A percentile compares a stretch with the other conserved stretches of the same genome.
phyloP scores from a whole-genome alignment of 768 basidiomycete species.

The Kwoniella sp. region DNA sequence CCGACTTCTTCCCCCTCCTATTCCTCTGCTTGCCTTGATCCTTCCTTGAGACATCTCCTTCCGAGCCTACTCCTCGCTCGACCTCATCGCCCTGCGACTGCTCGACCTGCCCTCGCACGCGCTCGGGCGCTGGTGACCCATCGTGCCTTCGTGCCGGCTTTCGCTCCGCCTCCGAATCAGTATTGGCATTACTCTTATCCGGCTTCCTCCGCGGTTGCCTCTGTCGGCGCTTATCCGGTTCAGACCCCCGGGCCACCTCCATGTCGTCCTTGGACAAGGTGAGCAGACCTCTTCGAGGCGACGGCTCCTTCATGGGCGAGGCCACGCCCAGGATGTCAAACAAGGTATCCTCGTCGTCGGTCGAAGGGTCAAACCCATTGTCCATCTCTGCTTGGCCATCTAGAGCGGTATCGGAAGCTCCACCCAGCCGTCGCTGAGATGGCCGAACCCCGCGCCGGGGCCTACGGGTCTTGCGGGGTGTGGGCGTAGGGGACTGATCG shows the following conservation, averaged over 20 bases:
- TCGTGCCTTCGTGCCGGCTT: background rate
- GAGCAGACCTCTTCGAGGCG: constrained; percentile 3
- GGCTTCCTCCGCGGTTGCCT: too few relatives aligned
- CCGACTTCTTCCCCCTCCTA: constrained; percentile 5
- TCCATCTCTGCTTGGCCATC: background rate
- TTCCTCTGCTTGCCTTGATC: background rate
- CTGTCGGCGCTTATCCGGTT: too few relatives aligned
- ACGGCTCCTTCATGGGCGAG: constrained; percentile 1
- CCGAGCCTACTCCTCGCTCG: background rate
- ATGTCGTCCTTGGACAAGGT: constrained; percentile 12
- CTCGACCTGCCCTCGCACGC: background rate
- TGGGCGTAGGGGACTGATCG: constrained; percentile 18
- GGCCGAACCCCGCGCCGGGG: constrained; percentile 2
- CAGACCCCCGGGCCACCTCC: constrained; percentile 9
- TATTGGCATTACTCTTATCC: too few relatives aligned
- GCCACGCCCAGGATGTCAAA: constrained; percentile 14
- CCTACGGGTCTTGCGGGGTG: constrained; percentile 8
- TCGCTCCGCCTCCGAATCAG: background rate
- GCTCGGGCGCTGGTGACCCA: background rate
- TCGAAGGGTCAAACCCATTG: constrained; percentile 2
- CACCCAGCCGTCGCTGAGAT: constrained; percentile 2
- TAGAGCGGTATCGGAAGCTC: background rate
- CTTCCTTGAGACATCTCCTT: constrained; percentile 2
- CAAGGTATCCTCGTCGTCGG: constrained; percentile 19
- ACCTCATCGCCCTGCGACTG: background rate